A percentile compares a stretch with the other conserved stretches of the same genome.
Evolutionary conservation across 1,139 yeast species (phyloP).

Genomic region (Torulaspora globosa): DNA sequence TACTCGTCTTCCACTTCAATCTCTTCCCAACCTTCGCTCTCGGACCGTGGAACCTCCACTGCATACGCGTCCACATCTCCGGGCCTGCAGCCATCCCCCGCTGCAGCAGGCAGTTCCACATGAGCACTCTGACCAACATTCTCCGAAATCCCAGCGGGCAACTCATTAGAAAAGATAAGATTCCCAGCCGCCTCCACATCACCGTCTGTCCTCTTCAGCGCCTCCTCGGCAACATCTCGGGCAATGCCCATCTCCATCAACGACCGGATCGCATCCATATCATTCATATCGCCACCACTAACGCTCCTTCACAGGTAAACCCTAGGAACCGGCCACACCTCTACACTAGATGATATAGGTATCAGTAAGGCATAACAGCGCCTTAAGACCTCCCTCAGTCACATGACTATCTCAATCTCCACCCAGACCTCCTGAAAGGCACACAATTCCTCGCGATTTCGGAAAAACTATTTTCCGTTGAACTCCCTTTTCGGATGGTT

Average conservation of each 20-base stretch:
- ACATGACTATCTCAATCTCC: too few relatives aligned
- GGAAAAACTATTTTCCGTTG: background rate
- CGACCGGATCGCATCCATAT: slow-evolving; percentile 11
- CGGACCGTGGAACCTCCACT: slow-evolving; percentile 3
- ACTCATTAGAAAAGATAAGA: slow-evolving; percentile 27
- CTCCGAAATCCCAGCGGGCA: slow-evolving; percentile 10
- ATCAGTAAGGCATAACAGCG: too few relatives aligned
- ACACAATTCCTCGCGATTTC: background rate
- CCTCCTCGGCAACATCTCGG: slow-evolving; percentile 29
- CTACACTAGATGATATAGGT: too few relatives aligned
- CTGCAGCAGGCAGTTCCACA: slow-evolving; percentile 8
- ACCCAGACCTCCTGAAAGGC: too few relatives aligned
- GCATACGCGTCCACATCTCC: slow-evolving; percentile 19
- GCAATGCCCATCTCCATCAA: slow-evolving; percentile 35
- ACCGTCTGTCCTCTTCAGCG: slow-evolving; percentile 26
- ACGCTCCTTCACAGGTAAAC: background rate
- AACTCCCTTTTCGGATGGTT: background rate
- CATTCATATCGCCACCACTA: background rate
- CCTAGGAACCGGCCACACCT: too few relatives aligned
- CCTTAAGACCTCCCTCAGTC: too few relatives aligned
- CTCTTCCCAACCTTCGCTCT: slow-evolving; percentile 13
- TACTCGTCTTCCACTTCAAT: slow-evolving; percentile 9
- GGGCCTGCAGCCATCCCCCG: slow-evolving; percentile 11
- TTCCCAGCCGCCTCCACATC: slow-evolving; percentile 33
- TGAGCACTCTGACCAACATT: slow-evolving; percentile 8